These are phyloP conservation scores for Epichloe sp. DNA, from an alignment of 2,329 filamentous ascomycete species.

Conservation along the genomic window DNA sequence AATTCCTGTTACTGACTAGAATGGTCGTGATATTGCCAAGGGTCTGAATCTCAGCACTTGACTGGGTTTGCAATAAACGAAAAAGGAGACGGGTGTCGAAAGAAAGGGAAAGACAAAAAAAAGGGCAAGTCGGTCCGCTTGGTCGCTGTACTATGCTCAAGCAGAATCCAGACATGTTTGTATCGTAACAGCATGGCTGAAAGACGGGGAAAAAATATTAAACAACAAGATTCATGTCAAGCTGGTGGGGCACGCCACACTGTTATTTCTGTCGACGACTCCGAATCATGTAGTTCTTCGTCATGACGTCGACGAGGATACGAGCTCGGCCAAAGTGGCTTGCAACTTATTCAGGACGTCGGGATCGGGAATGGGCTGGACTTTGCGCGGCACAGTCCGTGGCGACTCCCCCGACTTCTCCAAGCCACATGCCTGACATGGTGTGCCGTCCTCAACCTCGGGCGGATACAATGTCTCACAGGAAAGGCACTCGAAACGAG, in stretches of 20 bases:
- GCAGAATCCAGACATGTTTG: background rate
- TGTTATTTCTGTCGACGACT: no score
- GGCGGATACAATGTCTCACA: constrained; percentile 47
- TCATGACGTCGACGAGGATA: background rate
- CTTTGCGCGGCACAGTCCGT: constrained; percentile 43
- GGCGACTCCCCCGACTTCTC: constrained; percentile 47
- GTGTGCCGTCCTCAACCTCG: constrained; percentile 34
- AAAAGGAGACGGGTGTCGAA: background rate
- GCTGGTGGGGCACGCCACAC: background rate
- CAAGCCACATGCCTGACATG: constrained; percentile 48
- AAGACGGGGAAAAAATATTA: background rate
- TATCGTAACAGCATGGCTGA: background rate
- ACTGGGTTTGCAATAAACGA: background rate
- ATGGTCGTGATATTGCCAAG: background rate
- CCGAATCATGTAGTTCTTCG: background rate
- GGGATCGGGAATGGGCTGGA: constrained; percentile 49
- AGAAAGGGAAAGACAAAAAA: background rate
- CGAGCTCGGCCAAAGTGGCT: constrained; percentile 35
- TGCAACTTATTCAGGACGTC: constrained; percentile 45
- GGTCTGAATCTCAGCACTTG: background rate
- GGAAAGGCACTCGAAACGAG: constrained; percentile 46
- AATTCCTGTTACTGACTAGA: background rate
- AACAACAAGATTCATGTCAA: background rate
- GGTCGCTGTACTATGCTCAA: background rate
- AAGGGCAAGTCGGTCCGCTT: background rate